Evolutionary conservation across 148 eudicot species (phyloP), one percentile per base, ranked within the genome.

Genomic region (Limonium bicolor): DNA sequence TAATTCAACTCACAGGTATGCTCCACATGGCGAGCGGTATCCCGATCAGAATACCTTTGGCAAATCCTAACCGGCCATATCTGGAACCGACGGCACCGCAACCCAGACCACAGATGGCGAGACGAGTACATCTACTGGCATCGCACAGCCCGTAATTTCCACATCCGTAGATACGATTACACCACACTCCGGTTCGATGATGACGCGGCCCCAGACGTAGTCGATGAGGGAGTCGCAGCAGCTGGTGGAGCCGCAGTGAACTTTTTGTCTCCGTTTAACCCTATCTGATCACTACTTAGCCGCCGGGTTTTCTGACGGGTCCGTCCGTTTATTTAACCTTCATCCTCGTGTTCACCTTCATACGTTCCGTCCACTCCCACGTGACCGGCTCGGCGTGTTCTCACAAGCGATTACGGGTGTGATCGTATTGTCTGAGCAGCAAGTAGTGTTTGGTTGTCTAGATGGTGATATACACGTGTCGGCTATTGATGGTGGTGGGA

Each of bases 241-340:
- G 48, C n/a, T n/a, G n/a, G 52, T 23, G 60, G 48, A 6, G 64
- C 48, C 33, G 63, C 50, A 0, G 48, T 41, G 0, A 48, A 36
- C 30, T 68, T 74, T 62, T 1, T 88, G 97, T 55, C 74, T 82
- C 31, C 97, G 97, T 45, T 69, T 88, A 12, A 68, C 62, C 2
- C 53, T 88, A 13, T 74, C 82, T 0, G 62, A 56, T 6, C 62
- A 58, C 50, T 56, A 74, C 55, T 64, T 88, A 0, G 97, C 92
- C 0, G 81, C 86, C 0, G 97, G 97, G 0, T 88, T 69, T 47
- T 80, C 92, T 2, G 81, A 88, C 14, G 94, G 97, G 6, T 61
- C 86, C 0, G 77, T 83, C 14, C 71, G 77, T 8, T 49, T 88
- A 5, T 88, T 83, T 36, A 60, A 77, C 68, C 71, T 88, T 3